Conservation (phyloP, 164 flowering plant species). For the Brasenia schreberi region DNA sequence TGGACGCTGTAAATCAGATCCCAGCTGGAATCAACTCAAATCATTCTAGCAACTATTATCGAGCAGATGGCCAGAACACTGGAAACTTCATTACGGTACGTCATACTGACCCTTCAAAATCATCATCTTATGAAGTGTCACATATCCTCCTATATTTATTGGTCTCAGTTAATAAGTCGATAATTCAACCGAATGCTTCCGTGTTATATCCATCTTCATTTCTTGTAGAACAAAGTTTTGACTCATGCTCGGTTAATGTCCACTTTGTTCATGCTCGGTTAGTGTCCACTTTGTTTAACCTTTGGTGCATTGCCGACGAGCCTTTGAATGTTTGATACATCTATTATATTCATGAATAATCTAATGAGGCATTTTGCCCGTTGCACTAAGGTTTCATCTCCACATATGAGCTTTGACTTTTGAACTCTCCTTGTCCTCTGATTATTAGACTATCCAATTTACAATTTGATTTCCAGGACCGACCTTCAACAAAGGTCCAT, state of each 20-base stretch:
- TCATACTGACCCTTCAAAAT: background rate
- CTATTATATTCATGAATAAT: background rate
- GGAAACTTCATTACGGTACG: slow-evolving; percentile 41
- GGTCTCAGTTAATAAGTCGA: background rate
- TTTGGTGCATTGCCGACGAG: background rate
- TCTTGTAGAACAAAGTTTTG: too few relatives aligned
- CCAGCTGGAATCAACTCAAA: slow-evolving; percentile 32
- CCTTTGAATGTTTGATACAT: background rate
- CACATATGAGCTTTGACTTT: background rate
- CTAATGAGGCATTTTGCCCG: background rate
- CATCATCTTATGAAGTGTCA: background rate
- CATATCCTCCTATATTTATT: background rate
- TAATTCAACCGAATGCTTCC: background rate
- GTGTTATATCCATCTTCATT: background rate
- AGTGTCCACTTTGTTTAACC: too few relatives aligned
- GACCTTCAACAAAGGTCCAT: slow-evolving; percentile 19
- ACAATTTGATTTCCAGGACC: slow-evolving; percentile 6
- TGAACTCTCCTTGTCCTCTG: background rate
- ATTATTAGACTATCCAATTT: background rate
- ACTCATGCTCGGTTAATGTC: too few relatives aligned
- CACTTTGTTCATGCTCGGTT: too few relatives aligned
- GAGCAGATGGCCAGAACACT: slow-evolving; percentile 39
- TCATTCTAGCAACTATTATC: slow-evolving; percentile 27
- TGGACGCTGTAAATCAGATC: slow-evolving; percentile 20
- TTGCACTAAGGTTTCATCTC: background rate